Base-by-base conservation (phyloP, 2,329 filamentous ascomycete species). In the Cladobotryum mycophilum region DNA sequence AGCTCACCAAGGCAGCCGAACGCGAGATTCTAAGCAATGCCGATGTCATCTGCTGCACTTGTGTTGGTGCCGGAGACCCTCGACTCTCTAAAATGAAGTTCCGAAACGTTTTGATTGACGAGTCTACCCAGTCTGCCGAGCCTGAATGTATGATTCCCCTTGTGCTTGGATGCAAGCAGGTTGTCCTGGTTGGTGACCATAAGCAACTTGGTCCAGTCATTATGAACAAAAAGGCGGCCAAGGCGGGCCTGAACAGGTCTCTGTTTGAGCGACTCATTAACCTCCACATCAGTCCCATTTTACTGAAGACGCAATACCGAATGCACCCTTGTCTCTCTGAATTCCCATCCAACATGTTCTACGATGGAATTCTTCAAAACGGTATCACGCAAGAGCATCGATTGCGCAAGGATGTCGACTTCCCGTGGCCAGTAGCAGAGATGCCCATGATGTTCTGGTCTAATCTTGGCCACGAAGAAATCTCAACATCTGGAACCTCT, bases 381-480 rank as follows among this genome's bases (percentile, higher is more conserved):
- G 93, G 93, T 64, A 89, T 99, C 43, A 95, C 91, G 1, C 88
- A 88, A 66, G 85, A 89, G 59, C 86, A 95, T 64, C 86, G 93
- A 54, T 79, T 97, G 56, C 86, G 92, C 55, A 86, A 86, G 58
- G 92, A 99, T 61, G 89, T 99, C 25, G 93, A 99, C 68, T 99
- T 99, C 67, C 93, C 93, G 12, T 99, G 93, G 93, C 93, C 93
- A 3, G 89, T 96, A 30, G 82, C 78, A 17, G 92, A 97, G 66
- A 89, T 85, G 60, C 93, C 93, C 3, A 99, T 99, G 93, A 97
- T 97, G 93, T 99, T 99, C 74, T 99, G 93, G 93, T 95, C 90
- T 22, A 99, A 99, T 66, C 76, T 96, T 49, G 93, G 93, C 53
- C 95, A 95, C 53, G 93, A 99, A 69, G 93, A 99, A 69, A 99